Base-by-base conservation (phyloP, 2,329 filamentous ascomycete genomes). In the Fusarium drepaniforme region DNA sequence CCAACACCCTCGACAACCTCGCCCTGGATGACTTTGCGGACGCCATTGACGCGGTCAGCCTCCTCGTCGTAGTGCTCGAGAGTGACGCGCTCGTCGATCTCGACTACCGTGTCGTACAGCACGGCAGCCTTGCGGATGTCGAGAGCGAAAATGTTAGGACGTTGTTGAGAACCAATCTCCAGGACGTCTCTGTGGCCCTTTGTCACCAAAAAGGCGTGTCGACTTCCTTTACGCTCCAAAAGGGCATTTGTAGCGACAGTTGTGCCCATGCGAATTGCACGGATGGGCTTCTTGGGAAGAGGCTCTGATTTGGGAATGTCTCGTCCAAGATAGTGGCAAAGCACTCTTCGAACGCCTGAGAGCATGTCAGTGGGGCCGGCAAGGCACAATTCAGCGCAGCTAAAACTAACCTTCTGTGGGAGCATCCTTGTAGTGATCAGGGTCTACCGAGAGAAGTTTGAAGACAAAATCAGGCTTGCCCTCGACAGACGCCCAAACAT, bases 201-300 rank as follows among this genome's bases (percentile, higher is more conserved):
- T 5, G 92, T 94, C 6, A 93, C 91, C 8, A 94, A 86, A 78
- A 94, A 87, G 3, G 92, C 93, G 74, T 93, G 91, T 57, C 87
- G 88, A 77, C 93, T 92, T 25, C 93, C 93, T 81, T 94, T 94
- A 35, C 92, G 84, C 80, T 94, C 93, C 2, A 95, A 84, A 28
- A 94, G 83, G 0, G 72, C 73, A 21, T 94, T 94, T 2, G 93
- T 94, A 3, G 93, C 93, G 8, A 95, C 92, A 0, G 93, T 95
- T 2, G 93, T 95, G 40, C 93, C 93, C 92, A 94, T 94, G 35
- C 93, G 90, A 79, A 94, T 94, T 71, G 90, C 92, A 78, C 93
- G 91, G 60, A 85, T 80, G 28, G 80, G 75, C 5, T 78, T 78
- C 16, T 82, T 81, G 25, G 83, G 81, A 8, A 84, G 71, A 8